Percentiles rank a stretch among this genome's conserved stretches.
Evolutionary conservation across 2,329 filamentous ascomycete species (phyloP).

Genomic region (Colletotrichum scovillei): DNA sequence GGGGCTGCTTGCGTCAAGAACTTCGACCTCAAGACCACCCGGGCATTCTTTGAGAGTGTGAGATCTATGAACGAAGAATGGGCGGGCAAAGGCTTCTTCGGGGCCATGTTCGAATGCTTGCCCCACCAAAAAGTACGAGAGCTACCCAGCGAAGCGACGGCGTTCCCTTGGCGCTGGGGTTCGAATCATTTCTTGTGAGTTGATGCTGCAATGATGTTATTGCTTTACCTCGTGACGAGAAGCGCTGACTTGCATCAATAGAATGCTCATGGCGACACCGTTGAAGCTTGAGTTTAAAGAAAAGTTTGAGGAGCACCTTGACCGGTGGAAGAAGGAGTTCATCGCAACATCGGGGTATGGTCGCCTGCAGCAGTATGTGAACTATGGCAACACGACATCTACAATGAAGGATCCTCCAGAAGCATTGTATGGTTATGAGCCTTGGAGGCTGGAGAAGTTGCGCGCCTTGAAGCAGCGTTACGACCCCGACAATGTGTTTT

Average conservation of each 20-base stretch:
- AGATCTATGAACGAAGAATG: conserved; percentile 26
- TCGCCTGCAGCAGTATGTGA: conserved; percentile 36
- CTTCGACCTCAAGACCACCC: conserved; percentile 16
- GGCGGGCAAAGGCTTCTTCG: conserved; percentile 26
- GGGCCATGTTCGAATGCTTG: conserved; percentile 29
- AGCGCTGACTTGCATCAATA: conserved; percentile 21
- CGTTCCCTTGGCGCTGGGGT: conserved; percentile 27
- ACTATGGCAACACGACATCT: conserved; percentile 45
- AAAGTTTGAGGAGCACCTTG: conserved; percentile 52
- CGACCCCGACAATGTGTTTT: conserved; percentile 49
- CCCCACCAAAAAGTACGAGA: conserved; percentile 28
- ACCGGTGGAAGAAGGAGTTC: conserved; percentile 46
- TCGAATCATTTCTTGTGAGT: conserved; percentile 30
- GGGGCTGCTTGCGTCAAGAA: conserved; percentile 24
- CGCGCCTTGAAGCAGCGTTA: conserved; percentile 47
- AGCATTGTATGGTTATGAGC: conserved; percentile 39
- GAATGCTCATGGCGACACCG: conserved; percentile 45
- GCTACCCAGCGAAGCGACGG: conserved; percentile 13
- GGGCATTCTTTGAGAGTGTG: conserved; percentile 20
- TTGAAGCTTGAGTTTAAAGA: conserved; percentile 45
- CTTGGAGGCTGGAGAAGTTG: conserved; percentile 39
- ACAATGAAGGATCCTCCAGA: conserved; percentile 44
- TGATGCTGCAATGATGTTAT: neutral
- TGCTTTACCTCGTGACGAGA: no score
- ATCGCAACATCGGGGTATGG: conserved; percentile 39